phyloP scores from a whole-genome alignment of 2,329 filamentous ascomycete species.

The Exophiala viscosa region DNA sequence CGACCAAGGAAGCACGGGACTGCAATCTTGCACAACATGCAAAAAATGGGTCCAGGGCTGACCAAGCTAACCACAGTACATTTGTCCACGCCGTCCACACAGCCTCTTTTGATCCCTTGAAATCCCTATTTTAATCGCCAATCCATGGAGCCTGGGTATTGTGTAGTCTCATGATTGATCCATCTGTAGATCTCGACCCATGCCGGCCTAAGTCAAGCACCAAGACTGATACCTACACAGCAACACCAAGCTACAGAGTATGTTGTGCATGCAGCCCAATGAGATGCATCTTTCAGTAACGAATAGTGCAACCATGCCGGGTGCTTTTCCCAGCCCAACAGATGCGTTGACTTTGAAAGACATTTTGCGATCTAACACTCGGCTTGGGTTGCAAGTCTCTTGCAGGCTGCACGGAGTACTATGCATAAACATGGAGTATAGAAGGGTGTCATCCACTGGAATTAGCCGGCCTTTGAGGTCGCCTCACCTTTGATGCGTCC shows the following conservation, averaged over 20 bases:
- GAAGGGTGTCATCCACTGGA: background rate
- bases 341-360: too few species aligned
- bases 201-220: conserved; percentile 2
- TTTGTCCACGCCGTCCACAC: background rate
- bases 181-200: too few species aligned
- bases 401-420: too few species aligned
- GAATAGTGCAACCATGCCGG: background rate
- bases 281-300: background rate
- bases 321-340: too few species aligned
- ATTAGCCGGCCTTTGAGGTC: conserved; percentile 1
- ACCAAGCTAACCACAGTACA: conserved; percentile 12
- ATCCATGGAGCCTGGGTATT: conserved; percentile 2
- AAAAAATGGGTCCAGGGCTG: conserved; percentile 9
- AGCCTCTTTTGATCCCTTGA: background rate
- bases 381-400: too few species aligned
- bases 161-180: conserved; percentile 1
- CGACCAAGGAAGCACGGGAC: conserved; percentile 11
- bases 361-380: too few species aligned
- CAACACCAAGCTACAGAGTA: background rate
- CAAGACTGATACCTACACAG: background rate
- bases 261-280: conserved; percentile 5
- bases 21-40: background rate
- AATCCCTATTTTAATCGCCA: conserved; percentile 7
- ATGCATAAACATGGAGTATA: background rate
- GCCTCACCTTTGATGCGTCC: conserved; percentile 15